Base-by-base conservation (phyloP, 78 protist genomes). In the Neovahlkampfia damariscottae region DNA sequence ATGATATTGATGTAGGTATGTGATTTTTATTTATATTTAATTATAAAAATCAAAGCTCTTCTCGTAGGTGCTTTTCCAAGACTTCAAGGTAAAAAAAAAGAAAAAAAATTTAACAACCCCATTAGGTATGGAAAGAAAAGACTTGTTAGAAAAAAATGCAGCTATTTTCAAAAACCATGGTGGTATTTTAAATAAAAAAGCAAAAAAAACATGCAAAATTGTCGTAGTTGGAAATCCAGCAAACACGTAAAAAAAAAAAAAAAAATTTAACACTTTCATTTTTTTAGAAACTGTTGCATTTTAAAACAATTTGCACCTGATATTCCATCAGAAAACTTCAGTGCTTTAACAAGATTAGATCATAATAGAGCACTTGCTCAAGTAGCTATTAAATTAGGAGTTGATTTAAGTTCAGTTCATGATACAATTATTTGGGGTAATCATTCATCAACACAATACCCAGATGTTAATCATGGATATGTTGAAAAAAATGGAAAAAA, bases 141-240 rank as follows among this genome's bases (percentile, higher is more conserved):
- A 95, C 40, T 85, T 93, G 2, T 77, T 93, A 9, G 37, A 74
- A 76, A 81, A 67, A 37, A 93, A 93, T 73, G 88, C 80, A 7
- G 67, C 66, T 40, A 94, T 94, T 78, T 95, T 95, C 91, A 62
- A 78, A 34, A 89, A 19, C 75, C 94, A 88, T 69, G 98, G 97
- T 37, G 72, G 69, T 0, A 84, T 85, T n/a, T 19, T 95, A 2
- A 40, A 82, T 40, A 41, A 67, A 31, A 67, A 75, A 40, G 98
- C 95, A 34, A 40, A 77, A 27, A 67, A 74, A 37, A 27, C 67
- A 36, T 0, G 9, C 4, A 40, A 29, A 8, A 88, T 89, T 8
- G 67, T 93, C 8, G 96, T 93, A 39, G 96, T 96, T 1, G 99
- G 97, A 50, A 96, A 96, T 77, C 99, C 99, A 19, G 95, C 97